phyloP scores from a whole-genome alignment of 192 early-diverging fungal genomes.

The Entrophospora sp. region DNA sequence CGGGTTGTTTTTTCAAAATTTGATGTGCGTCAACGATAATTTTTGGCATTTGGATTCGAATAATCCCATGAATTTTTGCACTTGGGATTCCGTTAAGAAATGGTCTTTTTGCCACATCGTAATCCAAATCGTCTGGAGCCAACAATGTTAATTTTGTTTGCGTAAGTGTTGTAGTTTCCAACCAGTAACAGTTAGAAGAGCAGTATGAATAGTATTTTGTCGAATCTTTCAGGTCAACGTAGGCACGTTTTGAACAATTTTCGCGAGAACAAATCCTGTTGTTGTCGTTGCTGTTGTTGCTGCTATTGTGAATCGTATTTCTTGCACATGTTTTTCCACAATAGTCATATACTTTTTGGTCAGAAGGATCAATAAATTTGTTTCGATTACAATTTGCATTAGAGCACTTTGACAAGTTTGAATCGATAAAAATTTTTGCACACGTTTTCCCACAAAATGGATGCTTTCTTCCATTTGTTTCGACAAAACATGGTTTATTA shows the following conservation, averaged over 20 bases:
- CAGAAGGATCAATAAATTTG: neutral
- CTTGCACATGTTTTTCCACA: neutral
- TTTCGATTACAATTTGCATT: neutral
- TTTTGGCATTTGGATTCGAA: slow-evolving; percentile 4
- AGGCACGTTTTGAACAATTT: neutral
- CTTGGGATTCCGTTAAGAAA: neutral
- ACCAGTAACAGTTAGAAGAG: neutral
- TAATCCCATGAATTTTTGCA: neutral
- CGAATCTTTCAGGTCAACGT: neutral
- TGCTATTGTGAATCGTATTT: neutral
- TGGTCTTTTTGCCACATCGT: neutral
- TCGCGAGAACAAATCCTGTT: neutral
- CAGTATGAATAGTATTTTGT: neutral
- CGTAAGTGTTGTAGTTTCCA: neutral
- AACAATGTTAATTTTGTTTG: neutral
- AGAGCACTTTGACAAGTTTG: neutral
- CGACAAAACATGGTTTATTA: neutral
- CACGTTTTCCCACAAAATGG: slow-evolving; percentile 3
- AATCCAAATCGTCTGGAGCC: neutral
- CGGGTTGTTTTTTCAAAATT: neutral
- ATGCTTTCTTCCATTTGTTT: neutral
- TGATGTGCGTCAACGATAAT: neutral
- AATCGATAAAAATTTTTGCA: neutral
- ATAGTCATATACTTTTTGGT: neutral
- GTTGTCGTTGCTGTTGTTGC: no score